phyloP scores from a whole-genome alignment of 768 basidiomycete genomes.

The Termitomyces sp. region DNA sequence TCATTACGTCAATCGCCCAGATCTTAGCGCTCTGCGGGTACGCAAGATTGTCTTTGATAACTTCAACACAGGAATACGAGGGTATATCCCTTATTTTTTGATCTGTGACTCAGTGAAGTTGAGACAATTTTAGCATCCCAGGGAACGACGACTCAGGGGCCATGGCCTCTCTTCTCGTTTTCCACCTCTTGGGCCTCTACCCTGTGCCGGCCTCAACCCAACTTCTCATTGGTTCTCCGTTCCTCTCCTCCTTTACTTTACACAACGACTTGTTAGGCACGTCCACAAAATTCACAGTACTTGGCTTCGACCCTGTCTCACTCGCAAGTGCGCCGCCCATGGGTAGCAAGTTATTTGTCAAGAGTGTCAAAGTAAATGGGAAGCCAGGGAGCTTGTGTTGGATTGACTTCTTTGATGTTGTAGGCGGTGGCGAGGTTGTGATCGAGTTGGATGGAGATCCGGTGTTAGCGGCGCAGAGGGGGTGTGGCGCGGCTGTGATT shows the following conservation, averaged over 20 bases:
- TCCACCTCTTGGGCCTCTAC: constrained; percentile 46
- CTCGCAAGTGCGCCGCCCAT: constrained; percentile 30
- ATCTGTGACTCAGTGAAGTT: not conserved
- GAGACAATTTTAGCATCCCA: constrained; percentile 28
- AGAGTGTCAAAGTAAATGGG: constrained; percentile 38
- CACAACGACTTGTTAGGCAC: constrained; percentile 32
- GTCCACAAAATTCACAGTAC: constrained; percentile 33
- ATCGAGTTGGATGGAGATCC: constrained; percentile 39
- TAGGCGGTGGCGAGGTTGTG: constrained; percentile 37
- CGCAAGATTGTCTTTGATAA: constrained; percentile 36
- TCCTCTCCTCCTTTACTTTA: constrained; percentile 39
- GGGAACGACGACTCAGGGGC: constrained; percentile 50
- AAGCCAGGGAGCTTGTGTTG: constrained; percentile 31
- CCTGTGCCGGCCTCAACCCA: constrained; percentile 41
- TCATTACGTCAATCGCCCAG: constrained; percentile 45
- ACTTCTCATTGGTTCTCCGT: constrained; percentile 41
- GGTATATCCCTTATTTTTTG: constrained; percentile 21
- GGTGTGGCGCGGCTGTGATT: constrained; percentile 29
- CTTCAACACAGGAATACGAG: constrained; percentile 40
- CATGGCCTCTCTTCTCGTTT: constrained; percentile 43
- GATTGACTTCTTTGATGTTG: constrained; percentile 37
- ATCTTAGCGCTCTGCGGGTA: constrained; percentile 39
- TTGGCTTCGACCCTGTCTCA: constrained; percentile 32
- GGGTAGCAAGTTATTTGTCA: constrained; percentile 37
- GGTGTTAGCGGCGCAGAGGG: constrained; percentile 23